A percentile compares a stretch with the other conserved stretches of the same genome.
These are phyloP conservation scores for Globisporangium nodosum DNA, from an alignment of 352 stramenopile genomes.

Conservation along the genomic window DNA sequence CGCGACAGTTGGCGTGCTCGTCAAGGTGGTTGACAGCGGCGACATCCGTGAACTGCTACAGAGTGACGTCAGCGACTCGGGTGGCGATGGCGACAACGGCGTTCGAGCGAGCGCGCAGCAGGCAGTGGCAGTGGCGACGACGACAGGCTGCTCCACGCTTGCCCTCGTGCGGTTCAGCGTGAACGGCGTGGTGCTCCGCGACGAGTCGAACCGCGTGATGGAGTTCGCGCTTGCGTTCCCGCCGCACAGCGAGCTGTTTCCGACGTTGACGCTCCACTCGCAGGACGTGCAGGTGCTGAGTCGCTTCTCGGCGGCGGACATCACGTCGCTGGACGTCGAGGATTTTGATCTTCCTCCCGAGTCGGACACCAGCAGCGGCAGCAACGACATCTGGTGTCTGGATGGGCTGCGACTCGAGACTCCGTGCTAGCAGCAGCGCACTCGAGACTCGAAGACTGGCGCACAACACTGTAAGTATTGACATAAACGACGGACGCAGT, in stretches of 20 bases:
- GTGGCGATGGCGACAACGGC: no score
- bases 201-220: conserved; percentile 43
- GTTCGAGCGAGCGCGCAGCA: conserved; percentile 1
- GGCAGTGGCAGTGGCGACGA: no score
- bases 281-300: conserved; percentile 73
- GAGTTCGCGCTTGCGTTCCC: conserved; percentile 59
- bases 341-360: conserved; percentile 33
- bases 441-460: no score
- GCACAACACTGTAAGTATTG: neutral
- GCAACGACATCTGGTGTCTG: conserved; percentile 62
- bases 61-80: no score
- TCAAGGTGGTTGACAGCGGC: conserved; percentile 44
- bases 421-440: conserved; percentile 6
- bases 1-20: conserved; percentile 72
- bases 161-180: conserved; percentile 71
- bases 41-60: conserved; percentile 5
- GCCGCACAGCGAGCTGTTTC: conserved; percentile 63
- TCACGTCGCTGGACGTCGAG: conserved; percentile 40
- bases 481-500: conserved; percentile 1
- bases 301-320: conserved; percentile 72
- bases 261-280: conserved; percentile 81
- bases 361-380: conserved; percentile 7
- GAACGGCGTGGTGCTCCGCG: conserved; percentile 54
- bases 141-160: conserved; percentile 10
- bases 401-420: conserved; percentile 45